These are phyloP conservation scores for Ustilago sp. DNA, from an alignment of 1,284 basidiomycete species.

Conservation along the genomic window DNA sequence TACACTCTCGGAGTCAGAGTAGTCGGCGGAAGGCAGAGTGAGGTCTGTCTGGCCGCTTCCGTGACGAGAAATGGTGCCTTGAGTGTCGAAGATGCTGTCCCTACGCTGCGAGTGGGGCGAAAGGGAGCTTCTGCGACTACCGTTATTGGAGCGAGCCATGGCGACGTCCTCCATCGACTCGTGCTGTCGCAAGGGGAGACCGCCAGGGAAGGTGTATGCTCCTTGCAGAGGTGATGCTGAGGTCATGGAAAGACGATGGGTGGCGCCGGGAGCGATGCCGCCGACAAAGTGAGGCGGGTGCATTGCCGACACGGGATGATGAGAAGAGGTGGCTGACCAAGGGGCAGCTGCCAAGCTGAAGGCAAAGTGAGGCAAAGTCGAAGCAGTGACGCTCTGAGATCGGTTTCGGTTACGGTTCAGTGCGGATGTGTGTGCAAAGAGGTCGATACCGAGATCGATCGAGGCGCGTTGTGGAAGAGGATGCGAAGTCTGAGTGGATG, in stretches of 20 bases:
- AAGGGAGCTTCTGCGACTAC: conserved; percentile 22
- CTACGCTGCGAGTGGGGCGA: conserved; percentile 26
- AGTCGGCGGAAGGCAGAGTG: conserved; percentile 33
- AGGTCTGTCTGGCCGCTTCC: conserved; percentile 45
- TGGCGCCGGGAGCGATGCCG: conserved; percentile 29
- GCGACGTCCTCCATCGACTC: conserved; percentile 21
- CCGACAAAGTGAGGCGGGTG: conserved; percentile 25
- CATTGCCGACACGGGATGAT: conserved; percentile 13
- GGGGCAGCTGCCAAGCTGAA: conserved; percentile 20
- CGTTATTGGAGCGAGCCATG: conserved; percentile 21
- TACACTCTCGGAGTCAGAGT: conserved; percentile 22
- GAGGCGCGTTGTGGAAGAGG: conserved; percentile 40
- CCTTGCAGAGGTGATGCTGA: conserved; percentile 16
- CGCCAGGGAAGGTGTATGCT: conserved; percentile 14
- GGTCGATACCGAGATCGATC: conserved; percentile 36
- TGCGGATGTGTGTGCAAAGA: conserved; percentile 17
- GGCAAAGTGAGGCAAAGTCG: conserved; percentile 27
- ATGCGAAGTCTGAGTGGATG: conserved; percentile 40
- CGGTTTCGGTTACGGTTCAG: conserved; percentile 32
- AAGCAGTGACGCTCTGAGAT: conserved; percentile 38
- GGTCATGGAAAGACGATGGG: conserved; percentile 23
- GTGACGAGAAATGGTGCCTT: conserved; percentile 31
- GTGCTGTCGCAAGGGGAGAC: conserved; percentile 18
- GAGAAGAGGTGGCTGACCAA: conserved; percentile 28
- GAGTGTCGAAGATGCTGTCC: conserved; percentile 18